These are phyloP conservation scores for Blastocystis sp. DNA, from an alignment of 352 stramenopile species.

Conservation along the genomic window DNA sequence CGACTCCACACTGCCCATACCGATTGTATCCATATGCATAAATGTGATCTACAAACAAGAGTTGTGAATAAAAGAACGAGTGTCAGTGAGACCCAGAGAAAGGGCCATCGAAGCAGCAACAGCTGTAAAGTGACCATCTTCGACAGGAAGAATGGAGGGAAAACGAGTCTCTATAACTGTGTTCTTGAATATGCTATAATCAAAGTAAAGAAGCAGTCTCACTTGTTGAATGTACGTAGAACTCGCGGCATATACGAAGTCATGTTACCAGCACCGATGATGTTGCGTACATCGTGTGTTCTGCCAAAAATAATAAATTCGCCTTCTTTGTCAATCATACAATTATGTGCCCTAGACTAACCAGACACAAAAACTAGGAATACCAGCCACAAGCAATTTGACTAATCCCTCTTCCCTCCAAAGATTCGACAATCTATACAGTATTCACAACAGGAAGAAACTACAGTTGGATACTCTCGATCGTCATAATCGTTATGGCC, in stretches of 20 bases:
- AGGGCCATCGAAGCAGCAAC: constrained; percentile 43
- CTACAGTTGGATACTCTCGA: constrained; percentile 13
- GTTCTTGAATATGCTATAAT: constrained; percentile 54
- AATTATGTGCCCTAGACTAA: constrained; percentile 16
- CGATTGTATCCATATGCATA: constrained; percentile 57
- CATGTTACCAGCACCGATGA: constrained; percentile 58
- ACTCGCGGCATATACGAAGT: constrained; percentile 31
- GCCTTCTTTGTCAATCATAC: constrained; percentile 4
- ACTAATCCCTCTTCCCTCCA: constrained; percentile 32
- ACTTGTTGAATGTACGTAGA: constrained; percentile 54
- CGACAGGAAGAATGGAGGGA: constrained; percentile 38
- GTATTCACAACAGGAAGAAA: neutral
- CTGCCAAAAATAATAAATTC: constrained; percentile 56
- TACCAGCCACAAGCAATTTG: constrained; percentile 53
- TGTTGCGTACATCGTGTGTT: constrained; percentile 59
- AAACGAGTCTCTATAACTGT: constrained; percentile 56
- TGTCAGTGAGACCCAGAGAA: constrained; percentile 16
- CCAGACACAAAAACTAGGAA: neutral
- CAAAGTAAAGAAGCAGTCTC: neutral
- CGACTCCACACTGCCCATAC: constrained; percentile 52
- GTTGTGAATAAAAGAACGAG: neutral
- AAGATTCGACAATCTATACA: neutral
- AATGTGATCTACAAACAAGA: constrained; percentile 35
- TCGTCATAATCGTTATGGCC: constrained; percentile 58
- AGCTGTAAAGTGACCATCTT: constrained; percentile 15